phyloP scores from a whole-genome alignment of 768 basidiomycete species.

The Trametes cingulata region DNA sequence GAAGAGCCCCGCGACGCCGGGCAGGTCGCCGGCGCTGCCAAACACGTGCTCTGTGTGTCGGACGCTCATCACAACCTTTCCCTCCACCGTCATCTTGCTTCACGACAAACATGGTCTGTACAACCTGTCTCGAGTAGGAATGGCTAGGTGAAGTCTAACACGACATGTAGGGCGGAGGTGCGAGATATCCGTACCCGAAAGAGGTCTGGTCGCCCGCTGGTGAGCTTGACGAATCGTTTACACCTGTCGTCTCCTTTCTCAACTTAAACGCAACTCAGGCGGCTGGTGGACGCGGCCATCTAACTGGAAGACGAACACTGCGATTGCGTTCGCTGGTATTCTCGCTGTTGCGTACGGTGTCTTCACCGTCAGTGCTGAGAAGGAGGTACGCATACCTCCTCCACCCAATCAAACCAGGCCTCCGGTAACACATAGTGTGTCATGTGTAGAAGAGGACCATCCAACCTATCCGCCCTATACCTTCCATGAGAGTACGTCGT shows the following conservation, averaged over 20 bases:
- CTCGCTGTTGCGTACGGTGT: slow-evolving; percentile 62
- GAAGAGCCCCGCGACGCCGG: slow-evolving; percentile 10
- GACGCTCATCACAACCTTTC: slow-evolving; percentile 17
- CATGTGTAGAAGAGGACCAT: slow-evolving; percentile 52
- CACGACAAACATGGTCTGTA: slow-evolving; percentile 22
- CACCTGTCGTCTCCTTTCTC: not conserved
- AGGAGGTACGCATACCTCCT: slow-evolving; percentile 60
- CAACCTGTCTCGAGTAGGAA: not conserved
- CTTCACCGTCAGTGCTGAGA: slow-evolving; percentile 73
- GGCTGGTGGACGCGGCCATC: slow-evolving; percentile 94
- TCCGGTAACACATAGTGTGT: not conserved
- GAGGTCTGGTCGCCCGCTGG: slow-evolving; percentile 94
- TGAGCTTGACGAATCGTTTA: slow-evolving; percentile 34
- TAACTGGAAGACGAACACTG: slow-evolving; percentile 89
- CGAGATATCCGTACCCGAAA: slow-evolving; percentile 91
- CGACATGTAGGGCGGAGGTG: slow-evolving; percentile 69
- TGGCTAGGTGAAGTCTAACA: not conserved
- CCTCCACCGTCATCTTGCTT: slow-evolving; percentile 19
- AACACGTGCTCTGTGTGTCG: slow-evolving; percentile 27
- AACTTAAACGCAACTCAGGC: slow-evolving; percentile 47
- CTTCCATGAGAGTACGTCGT: slow-evolving; percentile 70
- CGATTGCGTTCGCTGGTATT: slow-evolving; percentile 69
- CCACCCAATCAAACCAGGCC: not conserved
- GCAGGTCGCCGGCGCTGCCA: slow-evolving; percentile 20
- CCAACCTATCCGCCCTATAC: slow-evolving; percentile 69